phyloP scores from a whole-genome alignment of 768 basidiomycete genomes.

The Strobilomyces confusus region DNA sequence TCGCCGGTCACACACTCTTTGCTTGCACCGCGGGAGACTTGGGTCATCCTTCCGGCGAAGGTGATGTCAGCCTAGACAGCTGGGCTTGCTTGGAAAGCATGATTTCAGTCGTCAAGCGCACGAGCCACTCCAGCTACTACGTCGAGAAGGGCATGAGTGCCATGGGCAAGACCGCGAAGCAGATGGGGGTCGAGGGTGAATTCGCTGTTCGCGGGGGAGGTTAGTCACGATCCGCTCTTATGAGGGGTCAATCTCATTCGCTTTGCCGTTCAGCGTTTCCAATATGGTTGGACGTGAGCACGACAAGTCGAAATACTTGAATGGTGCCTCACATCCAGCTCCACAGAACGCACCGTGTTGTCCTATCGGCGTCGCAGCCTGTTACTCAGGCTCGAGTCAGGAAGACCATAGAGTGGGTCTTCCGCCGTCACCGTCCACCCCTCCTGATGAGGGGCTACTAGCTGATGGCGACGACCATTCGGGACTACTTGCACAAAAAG shows the following conservation, averaged over 20 bases:
- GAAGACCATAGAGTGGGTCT: constrained; percentile 72
- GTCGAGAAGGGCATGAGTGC: constrained; percentile 85
- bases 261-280: constrained; percentile 60
- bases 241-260: background rate
- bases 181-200: constrained; percentile 66
- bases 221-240: constrained; percentile 34
- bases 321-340: constrained; percentile 1
- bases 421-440: background rate
- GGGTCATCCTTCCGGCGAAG: constrained; percentile 58
- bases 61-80: constrained; percentile 77
- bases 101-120: constrained; percentile 72
- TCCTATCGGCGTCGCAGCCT: constrained; percentile 73
- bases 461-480: constrained; percentile 62
- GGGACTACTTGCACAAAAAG: constrained; percentile 69
- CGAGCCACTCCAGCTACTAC: constrained; percentile 82
- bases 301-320: background rate
- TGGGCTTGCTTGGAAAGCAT: constrained; percentile 78
- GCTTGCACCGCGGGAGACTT: constrained; percentile 82
- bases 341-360: constrained; percentile 75
- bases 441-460: constrained; percentile 25
- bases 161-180: constrained; percentile 72
- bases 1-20: constrained; percentile 75
- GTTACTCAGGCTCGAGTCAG: constrained; percentile 76
- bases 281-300: constrained; percentile 72
- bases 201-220: constrained; percentile 72